A percentile compares a stretch with the other conserved stretches of the same genome.
Evolutionary conservation across 2,329 filamentous ascomycete species (phyloP).

Genomic region (Polychaeton citri): DNA sequence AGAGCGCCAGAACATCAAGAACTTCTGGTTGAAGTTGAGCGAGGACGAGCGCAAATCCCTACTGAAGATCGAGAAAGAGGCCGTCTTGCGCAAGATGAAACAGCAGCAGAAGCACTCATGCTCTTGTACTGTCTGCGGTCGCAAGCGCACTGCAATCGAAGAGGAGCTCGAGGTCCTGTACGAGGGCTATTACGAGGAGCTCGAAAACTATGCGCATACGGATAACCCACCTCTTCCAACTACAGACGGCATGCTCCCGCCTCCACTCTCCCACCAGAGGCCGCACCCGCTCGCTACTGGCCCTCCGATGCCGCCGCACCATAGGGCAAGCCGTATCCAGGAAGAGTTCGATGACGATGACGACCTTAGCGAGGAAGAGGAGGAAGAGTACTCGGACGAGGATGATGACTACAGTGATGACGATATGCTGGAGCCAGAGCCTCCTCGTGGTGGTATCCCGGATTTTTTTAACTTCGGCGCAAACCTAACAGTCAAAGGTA

Average conservation of each 20-base stretch:
- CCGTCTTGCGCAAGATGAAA: constrained; percentile 98
- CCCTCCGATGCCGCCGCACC: constrained; percentile 21
- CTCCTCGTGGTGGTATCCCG: constrained; percentile 50
- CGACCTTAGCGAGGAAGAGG: constrained; percentile 45
- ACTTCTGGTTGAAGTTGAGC: constrained; percentile 90
- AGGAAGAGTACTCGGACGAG: constrained; percentile 48
- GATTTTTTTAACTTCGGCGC: constrained; percentile 98
- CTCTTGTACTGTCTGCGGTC: constrained; percentile 91
- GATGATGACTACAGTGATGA: constrained; percentile 55
- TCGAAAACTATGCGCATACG: constrained; percentile 91
- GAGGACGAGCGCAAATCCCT: constrained; percentile 91
- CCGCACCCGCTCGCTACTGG: constrained; percentile 18
- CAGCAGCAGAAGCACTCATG: constrained; percentile 99
- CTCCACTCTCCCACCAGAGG: constrained; percentile 36
- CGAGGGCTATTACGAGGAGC: constrained; percentile 95
- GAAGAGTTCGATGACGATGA: constrained; percentile 50
- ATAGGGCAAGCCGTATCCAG: constrained; percentile 60
- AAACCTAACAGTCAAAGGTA: constrained; percentile 85
- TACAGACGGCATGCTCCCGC: constrained; percentile 55
- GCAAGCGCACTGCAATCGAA: constrained; percentile 93
- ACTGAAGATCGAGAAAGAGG: constrained; percentile 97
- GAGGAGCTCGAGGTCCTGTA: constrained; percentile 96
- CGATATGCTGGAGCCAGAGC: constrained; percentile 36
- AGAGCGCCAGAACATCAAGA: constrained; percentile 92
- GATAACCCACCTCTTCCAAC: constrained; percentile 42